These are phyloP conservation scores for Rhexocercosporidium sp. DNA, from an alignment of 2,329 filamentous ascomycete genomes.

Conservation along the genomic window DNA sequence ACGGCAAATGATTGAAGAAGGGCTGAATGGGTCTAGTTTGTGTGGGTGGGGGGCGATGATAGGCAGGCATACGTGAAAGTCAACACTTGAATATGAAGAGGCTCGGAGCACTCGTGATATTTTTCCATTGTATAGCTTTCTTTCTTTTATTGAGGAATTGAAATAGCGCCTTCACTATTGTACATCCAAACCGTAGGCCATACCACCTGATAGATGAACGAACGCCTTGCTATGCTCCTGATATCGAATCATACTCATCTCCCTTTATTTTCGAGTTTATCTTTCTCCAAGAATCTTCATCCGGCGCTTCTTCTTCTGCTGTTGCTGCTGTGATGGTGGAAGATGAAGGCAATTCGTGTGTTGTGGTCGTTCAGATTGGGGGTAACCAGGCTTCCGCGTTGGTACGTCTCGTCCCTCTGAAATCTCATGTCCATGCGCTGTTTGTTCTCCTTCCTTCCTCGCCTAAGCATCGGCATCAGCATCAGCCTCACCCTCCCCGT, in stretches of 20 bases:
- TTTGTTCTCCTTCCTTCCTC: not conserved
- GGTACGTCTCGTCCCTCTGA: not conserved
- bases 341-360: no score
- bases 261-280: no score
- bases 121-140: no score
- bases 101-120: no score
- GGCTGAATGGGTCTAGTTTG: no score
- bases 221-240: constrained; percentile 18
- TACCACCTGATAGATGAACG: not conserved
- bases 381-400: not conserved
- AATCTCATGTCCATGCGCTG: not conserved
- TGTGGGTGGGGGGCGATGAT: no score
- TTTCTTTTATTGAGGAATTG: no score
- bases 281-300: not conserved
- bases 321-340: no score
- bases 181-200: not conserved
- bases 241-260: not conserved
- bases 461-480: constrained; percentile 4
- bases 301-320: not conserved
- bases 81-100: no score
- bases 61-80: no score
- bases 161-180: not conserved
- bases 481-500: not conserved
- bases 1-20: no score
- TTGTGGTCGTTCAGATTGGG: not conserved